Base-by-base conservation (phyloP, 768 basidiomycete species). In the Psilocybe sp. region DNA sequence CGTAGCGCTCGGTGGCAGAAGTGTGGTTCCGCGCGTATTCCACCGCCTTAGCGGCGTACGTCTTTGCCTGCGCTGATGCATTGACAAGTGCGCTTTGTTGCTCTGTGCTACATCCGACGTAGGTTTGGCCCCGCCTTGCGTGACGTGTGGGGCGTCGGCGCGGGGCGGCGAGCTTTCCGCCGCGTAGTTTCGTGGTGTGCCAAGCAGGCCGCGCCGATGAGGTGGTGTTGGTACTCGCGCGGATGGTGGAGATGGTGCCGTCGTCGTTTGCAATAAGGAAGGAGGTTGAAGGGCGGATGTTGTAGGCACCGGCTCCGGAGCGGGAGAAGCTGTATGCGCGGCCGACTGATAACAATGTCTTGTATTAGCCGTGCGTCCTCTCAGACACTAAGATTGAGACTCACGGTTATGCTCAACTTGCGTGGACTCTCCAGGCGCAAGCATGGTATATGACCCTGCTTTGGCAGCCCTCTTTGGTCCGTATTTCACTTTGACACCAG, bases 401-500 rank as follows among this genome's bases (percentile, higher is more conserved):
- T 53, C 51, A 78, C 76, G 49, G 58, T 75, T 64, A 56, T 77
- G 76, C 16, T 59, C 57, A 34, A 70, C 61, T 16, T 61, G 55
- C 37, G 69, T 46, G 13, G 64, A 70, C 23, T 71, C 49, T 35
- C 75, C 74, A 11, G 75, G 74, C 1, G 66, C 64, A 37, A 79
- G 65, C 15, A 66, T 59, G 16, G 71, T 76, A 63, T 72, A 68
- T 16, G 63, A 63, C 18, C 62, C 62, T 8, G 46, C 40, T 16
- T 64, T 59, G 42, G 66, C 68, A 16, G 70, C 73, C 13, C 56
- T 58, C 14, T 57, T 40, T 2, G 69, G 74, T 12, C 65, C 63
- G 50, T 77, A 80, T 54, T 77, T 79, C 31, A 67, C 73, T 60
- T 72, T 74, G 56, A 71, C 64, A 50, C 78, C 77, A 14, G 57